Percentiles rank a stretch among this genome's conserved stretches.
Evolutionary conservation across 495 filamentous ascomycete species (phyloP).

Genomic region (Emericellopsis terricola): DNA sequence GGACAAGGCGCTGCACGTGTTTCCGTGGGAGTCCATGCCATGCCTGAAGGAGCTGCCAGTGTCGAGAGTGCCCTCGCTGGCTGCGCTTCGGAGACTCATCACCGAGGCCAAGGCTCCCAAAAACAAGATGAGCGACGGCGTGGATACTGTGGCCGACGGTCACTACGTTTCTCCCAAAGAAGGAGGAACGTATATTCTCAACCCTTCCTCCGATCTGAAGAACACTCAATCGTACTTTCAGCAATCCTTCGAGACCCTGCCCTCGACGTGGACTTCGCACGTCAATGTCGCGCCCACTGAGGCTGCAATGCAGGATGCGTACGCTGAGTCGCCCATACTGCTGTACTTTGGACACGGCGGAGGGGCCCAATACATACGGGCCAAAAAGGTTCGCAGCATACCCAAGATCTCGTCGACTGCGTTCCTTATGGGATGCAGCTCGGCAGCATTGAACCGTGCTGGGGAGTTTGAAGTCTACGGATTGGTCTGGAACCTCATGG

Average conservation of each 20-base stretch:
- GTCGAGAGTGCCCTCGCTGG: slow-evolving; percentile 68
- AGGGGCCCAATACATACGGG: slow-evolving; percentile 84
- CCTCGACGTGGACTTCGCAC: slow-evolving; percentile 42
- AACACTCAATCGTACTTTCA: slow-evolving; percentile 65
- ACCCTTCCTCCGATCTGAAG: slow-evolving; percentile 64
- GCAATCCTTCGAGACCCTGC: slow-evolving; percentile 33
- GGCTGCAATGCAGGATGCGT: slow-evolving; percentile 45
- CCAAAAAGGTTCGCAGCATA: slow-evolving; percentile 57
- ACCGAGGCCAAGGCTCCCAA: slow-evolving; percentile 11
- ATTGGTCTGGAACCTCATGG: slow-evolving; percentile 76
- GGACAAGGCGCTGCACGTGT: slow-evolving; percentile 73
- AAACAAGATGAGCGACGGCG: neutral
- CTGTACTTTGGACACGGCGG: slow-evolving; percentile 94
- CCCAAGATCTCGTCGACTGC: slow-evolving; percentile 49
- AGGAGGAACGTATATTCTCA: slow-evolving; percentile 76
- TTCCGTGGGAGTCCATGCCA: slow-evolving; percentile 92
- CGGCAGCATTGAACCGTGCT: slow-evolving; percentile 54
- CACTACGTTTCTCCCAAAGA: slow-evolving; percentile 37
- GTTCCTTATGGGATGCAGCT: slow-evolving; percentile 85
- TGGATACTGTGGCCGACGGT: slow-evolving; percentile 14
- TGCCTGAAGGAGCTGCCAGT: slow-evolving; percentile 66
- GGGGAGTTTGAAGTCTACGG: slow-evolving; percentile 84
- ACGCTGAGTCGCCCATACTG: slow-evolving; percentile 46
- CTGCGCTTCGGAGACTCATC: slow-evolving; percentile 44
- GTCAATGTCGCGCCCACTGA: slow-evolving; percentile 53